phyloP scores from a whole-genome alignment of 176 grass and related monocot species.

The barley (Hordeum vulgare) region MorexV3_pseudomolecules_assembly NC_058518.1:480492717-480493216 shows the following conservation, averaged over 20 bases:
- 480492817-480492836: constrained; percentile 50
- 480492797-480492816: constrained; percentile 51
- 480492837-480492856: constrained; percentile 54
- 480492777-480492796: constrained; percentile 77
- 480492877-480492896: constrained; percentile 91
- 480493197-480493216: constrained; percentile 89
- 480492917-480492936: constrained; percentile 94
- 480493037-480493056: constrained; percentile 22
- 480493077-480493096: constrained; percentile 97
- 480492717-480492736: constrained; percentile 52
- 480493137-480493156: constrained; percentile 93
- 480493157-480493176: constrained; percentile 99
- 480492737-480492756: constrained; percentile 96
- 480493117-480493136: constrained; percentile 90
- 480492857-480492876: constrained; percentile 86
- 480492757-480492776: constrained; percentile 91
- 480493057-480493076: constrained; percentile 96
- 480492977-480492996: constrained; percentile 28
- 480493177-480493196: constrained; percentile 99
- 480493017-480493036: neutral
- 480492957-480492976: constrained; percentile 98
- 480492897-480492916: constrained; percentile 99
- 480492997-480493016: constrained; percentile 5
- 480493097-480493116: constrained; percentile 97
- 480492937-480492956: constrained; percentile 81